A percentile compares a stretch with the other conserved stretches of the same genome.
phyloP scores from a whole-genome alignment of 306 rosid species.

The Dryas drummondii region DNA sequence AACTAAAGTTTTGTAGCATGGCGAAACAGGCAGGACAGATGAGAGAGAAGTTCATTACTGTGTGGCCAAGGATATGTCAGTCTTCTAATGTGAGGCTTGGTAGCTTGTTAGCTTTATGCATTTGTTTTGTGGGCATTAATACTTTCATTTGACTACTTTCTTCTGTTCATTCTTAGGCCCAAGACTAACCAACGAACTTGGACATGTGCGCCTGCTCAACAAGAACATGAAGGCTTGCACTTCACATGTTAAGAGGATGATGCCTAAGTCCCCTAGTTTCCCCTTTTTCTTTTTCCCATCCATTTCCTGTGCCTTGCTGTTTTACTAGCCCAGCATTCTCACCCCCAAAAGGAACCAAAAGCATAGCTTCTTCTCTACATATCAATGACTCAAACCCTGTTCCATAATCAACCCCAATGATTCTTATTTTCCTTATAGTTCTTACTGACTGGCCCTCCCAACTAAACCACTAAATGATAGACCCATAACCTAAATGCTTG shows the following conservation, averaged over 20 bases:
- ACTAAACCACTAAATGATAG: conserved; percentile 1
- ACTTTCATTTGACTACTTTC: not conserved
- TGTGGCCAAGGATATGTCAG: not conserved
- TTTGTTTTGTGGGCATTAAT: not conserved
- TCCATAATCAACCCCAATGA: not conserved
- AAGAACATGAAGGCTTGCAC: not conserved
- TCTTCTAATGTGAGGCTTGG: not conserved
- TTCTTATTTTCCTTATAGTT: not conserved
- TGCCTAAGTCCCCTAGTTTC: not conserved
- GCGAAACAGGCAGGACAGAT: not conserved
- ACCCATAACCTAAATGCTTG: conserved; percentile 5
- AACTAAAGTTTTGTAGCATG: not conserved
- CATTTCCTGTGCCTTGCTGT: not conserved
- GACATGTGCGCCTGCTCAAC: not conserved
- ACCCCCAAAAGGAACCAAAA: not conserved
- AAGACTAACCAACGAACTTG: not conserved
- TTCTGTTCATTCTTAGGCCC: not conserved
- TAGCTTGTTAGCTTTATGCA: not conserved
- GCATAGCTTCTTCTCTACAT: not conserved
- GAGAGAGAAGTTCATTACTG: not conserved
- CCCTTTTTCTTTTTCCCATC: not conserved
- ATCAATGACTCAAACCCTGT: not conserved
- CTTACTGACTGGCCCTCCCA: not conserved
- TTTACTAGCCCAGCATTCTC: not conserved
- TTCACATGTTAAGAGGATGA: not conserved